Base-by-base conservation (phyloP, 176 grass and related monocot genomes). In the Puccinellia tenuiflora region DNA sequence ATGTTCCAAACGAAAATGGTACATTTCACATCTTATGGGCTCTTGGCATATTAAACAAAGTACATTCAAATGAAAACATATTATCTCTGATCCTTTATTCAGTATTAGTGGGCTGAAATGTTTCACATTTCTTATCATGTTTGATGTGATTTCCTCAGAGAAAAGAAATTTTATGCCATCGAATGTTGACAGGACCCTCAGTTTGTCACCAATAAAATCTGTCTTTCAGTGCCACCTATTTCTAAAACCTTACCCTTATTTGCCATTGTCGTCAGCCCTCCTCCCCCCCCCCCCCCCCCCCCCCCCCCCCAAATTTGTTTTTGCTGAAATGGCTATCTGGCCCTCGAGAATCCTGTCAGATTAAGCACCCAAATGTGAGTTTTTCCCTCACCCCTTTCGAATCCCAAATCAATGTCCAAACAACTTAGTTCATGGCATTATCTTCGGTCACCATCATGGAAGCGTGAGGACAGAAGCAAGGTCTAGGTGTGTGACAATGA, bases 1-100 rank as follows among this genome's bases (percentile, higher is more conserved):
- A 55, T 48, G 42, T 76, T 56, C 85, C 79, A 64, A 88, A 81
- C 31, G 80, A 88, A 77, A 90, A 88, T 83, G 87, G 85, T 82
- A 93, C 68, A 61, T 85, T 55, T 59, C 56, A 83, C 69, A 31
- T 87, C 81, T 73, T 88, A 87, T 76, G 59, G 39, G 7, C 30
- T 70, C 43, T 37, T 81, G 65, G 79, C 82, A 66, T 88, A 62
- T 83, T 53, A 75, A 68, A 78, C 3, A 28, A 11, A 86, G 21
- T 43, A 16, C 51, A 77, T 38, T 55, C 21, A 77, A 40, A 40
- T 9, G 30, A 37, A 77, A 40, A 34, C 15, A 11, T 24, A 26
- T 14, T 16, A n/a, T 59, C n/a, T 75, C 12, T 83, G 11, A 37
- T 52, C n/a, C 20, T 38, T 75, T 35, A 18, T 14, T 34, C 9